Conservation (phyloP, 306 rosid genomes). For the Gastrolobium villosum region DNA sequence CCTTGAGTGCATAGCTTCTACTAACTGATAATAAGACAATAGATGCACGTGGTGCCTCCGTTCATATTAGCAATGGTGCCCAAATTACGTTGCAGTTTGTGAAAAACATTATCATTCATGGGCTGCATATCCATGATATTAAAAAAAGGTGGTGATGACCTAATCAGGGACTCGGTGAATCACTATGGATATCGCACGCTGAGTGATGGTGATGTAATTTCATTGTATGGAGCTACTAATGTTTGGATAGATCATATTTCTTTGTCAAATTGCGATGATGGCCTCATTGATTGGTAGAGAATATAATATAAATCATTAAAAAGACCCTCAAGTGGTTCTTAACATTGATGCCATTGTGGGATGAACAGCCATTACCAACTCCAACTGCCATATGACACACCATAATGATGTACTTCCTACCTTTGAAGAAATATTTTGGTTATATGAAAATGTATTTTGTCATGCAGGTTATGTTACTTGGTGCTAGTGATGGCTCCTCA, state of each 20-base stretch:
- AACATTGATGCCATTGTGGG: slow-evolving; percentile 53
- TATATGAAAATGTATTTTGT: not conserved
- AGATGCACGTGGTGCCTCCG: slow-evolving; percentile 63
- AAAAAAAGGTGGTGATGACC: slow-evolving; percentile 50
- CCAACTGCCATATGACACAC: slow-evolving; percentile 61
- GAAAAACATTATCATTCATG: slow-evolving; percentile 59
- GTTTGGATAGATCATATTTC: slow-evolving; percentile 74
- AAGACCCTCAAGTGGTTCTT: too few species aligned
- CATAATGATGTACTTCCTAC: slow-evolving; percentile 54
- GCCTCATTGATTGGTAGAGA: slow-evolving; percentile 62
- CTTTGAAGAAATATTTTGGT: not conserved
- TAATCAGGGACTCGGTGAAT: slow-evolving; percentile 54
- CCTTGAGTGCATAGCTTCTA: slow-evolving; percentile 42
- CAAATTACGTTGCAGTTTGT: slow-evolving; percentile 64
- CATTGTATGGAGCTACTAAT: slow-evolving; percentile 56
- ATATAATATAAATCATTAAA: too few species aligned
- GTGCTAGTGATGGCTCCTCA: slow-evolving; percentile 52
- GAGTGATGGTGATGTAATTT: slow-evolving; percentile 72
- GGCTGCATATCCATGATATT: slow-evolving; percentile 55
- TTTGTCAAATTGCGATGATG: slow-evolving; percentile 57
- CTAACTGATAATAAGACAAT: slow-evolving; percentile 55
- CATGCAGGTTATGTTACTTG: slow-evolving; percentile 65
- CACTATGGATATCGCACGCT: slow-evolving; percentile 53
- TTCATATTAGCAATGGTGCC: slow-evolving; percentile 58
- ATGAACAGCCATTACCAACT: slow-evolving; percentile 68